A percentile compares a stretch with the other conserved stretches of the same genome.
Conservation (phyloP, 1,139 yeast species). For the Meyerozyma sp. region DNA sequence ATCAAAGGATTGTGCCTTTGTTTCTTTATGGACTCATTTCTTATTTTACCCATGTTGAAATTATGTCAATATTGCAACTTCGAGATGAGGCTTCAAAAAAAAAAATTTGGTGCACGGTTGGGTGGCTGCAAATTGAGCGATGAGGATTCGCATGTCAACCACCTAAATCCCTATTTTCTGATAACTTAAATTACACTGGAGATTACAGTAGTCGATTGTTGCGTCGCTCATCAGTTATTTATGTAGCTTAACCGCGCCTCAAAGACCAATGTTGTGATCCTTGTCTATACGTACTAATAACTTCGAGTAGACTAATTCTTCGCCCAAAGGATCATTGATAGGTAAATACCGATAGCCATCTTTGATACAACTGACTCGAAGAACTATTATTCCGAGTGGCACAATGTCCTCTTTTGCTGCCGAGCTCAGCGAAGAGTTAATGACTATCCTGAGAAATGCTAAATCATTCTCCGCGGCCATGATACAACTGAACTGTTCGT, state of each 20-base stretch:
- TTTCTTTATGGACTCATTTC: conserved; percentile 43
- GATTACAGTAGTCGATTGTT: too few relatives aligned
- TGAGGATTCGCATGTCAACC: background rate
- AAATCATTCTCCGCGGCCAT: conserved; percentile 32
- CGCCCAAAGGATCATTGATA: conserved; percentile 71
- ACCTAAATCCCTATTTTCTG: background rate
- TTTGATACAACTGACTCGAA: conserved; percentile 52
- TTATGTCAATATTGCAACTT: background rate
- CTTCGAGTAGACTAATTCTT: conserved; percentile 74
- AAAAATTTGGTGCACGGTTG: background rate
- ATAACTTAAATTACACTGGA: too few relatives aligned
- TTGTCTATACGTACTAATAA: conserved; percentile 53
- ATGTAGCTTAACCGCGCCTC: background rate
- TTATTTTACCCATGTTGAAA: conserved; percentile 58
- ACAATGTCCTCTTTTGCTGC: conserved; percentile 18
- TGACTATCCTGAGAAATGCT: conserved; percentile 29
- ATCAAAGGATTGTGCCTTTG: conserved; percentile 73
- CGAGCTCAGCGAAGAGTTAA: conserved; percentile 18
- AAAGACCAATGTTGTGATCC: background rate
- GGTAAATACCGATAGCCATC: conserved; percentile 81
- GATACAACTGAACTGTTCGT: conserved; percentile 42
- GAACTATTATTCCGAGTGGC: conserved; percentile 54
- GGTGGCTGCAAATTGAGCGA: background rate
- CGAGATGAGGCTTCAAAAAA: conserved; percentile 1
- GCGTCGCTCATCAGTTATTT: too few relatives aligned